Percentiles rank a stretch among this genome's conserved stretches.
Evolutionary conservation across 176 grass and related monocot species (phyloP).

Genomic region (Aegilops umbellulata): DNA sequence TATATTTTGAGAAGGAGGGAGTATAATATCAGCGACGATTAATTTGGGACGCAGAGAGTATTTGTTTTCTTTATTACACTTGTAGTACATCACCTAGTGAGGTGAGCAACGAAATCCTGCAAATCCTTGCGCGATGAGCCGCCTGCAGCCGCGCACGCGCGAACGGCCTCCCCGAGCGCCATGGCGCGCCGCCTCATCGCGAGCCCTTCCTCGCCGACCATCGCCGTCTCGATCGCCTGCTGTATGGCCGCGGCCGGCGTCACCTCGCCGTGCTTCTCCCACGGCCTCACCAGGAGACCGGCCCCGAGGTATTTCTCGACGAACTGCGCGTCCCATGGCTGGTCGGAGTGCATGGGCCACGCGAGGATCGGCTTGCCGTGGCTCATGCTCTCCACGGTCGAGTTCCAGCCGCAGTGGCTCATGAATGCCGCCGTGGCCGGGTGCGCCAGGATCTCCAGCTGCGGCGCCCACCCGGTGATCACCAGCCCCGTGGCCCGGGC

Average conservation of each 20-base stretch:
- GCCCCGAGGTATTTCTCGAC: conserved; percentile 39
- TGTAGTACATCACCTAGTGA: neutral
- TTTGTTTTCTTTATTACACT: too few relatives aligned
- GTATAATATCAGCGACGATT: too few relatives aligned
- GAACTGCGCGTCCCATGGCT: conserved; percentile 51
- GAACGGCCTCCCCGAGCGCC: neutral
- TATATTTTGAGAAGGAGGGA: too few relatives aligned
- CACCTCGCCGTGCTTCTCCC: conserved; percentile 23
- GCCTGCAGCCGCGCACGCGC: neutral
- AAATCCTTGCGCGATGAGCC: neutral
- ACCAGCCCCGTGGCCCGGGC: conserved; percentile 36
- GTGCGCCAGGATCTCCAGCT: conserved; percentile 67
- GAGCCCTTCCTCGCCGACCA: neutral
- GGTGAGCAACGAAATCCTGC: neutral
- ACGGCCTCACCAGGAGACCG: conserved; percentile 22
- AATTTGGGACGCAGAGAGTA: too few relatives aligned
- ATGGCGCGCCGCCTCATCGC: neutral
- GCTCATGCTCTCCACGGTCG: conserved; percentile 65
- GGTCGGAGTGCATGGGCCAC: conserved; percentile 83
- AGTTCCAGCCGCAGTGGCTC: conserved; percentile 93
- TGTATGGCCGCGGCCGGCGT: neutral
- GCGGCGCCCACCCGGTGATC: conserved; percentile 74
- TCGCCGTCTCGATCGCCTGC: neutral
- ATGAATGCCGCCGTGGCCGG: conserved; percentile 58
- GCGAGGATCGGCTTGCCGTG: conserved; percentile 58